Conservation (phyloP, 2,329 filamentous ascomycete species). For the Sporothrix brasiliensis region DNA sequence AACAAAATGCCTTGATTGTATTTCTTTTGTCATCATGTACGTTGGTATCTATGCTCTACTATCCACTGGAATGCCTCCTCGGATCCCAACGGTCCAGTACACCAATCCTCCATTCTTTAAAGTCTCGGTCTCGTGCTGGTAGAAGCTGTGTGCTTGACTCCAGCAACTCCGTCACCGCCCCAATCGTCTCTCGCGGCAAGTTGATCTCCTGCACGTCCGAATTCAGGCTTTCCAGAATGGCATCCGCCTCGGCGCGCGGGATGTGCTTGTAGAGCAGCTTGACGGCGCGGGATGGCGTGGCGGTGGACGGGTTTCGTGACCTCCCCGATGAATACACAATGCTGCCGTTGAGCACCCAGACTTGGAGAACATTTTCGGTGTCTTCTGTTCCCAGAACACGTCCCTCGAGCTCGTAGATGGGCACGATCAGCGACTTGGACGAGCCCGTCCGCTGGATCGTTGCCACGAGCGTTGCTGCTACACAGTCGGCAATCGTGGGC, state of each 20-base stretch:
- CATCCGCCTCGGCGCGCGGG: constrained; percentile 49
- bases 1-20: neutral
- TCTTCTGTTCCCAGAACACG: neutral
- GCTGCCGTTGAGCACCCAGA: constrained; percentile 62
- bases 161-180: constrained; percentile 50
- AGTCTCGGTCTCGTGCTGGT: constrained; percentile 58
- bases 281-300: constrained; percentile 47
- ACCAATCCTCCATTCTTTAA: constrained; percentile 69
- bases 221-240: constrained; percentile 54
- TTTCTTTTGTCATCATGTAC: neutral
- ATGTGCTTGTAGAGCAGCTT: constrained; percentile 58
- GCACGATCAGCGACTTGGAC: constrained; percentile 59
- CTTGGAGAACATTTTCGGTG: constrained; percentile 45
- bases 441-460: constrained; percentile 60
- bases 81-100: constrained; percentile 57
- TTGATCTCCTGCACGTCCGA: constrained; percentile 63
- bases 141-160: constrained; percentile 54
- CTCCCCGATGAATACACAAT: constrained; percentile 53
- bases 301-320: constrained; percentile 24
- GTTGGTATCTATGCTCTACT: neutral
- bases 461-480: constrained; percentile 57
- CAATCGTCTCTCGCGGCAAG: constrained; percentile 56
- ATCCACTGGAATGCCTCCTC: neutral
- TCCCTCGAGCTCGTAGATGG: constrained; percentile 39
- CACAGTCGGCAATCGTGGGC: constrained; percentile 51